Evolutionary conservation across 208 protist genomes (phyloP).

Genomic region (Leptomonas pyrrhocoris): DNA sequence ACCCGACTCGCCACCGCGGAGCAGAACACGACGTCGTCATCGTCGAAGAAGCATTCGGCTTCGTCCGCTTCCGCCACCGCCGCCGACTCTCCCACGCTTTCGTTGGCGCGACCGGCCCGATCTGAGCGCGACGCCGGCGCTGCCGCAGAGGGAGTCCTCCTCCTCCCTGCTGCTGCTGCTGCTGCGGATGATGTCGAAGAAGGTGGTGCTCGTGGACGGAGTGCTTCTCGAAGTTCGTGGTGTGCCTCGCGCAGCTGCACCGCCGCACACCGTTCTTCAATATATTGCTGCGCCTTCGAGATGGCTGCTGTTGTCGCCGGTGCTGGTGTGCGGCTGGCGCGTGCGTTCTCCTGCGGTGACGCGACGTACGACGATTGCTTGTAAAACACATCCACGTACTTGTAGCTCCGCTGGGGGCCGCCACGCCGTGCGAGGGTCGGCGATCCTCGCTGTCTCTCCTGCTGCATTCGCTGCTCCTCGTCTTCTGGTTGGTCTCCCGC

Average conservation of each 20-base stretch:
- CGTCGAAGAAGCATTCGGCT: conserved; percentile 22
- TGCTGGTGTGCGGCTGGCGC: not conserved
- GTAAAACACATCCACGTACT: conserved; percentile 29
- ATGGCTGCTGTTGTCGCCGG: not conserved
- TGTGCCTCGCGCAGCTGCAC: conserved; percentile 15
- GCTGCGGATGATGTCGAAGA: not conserved
- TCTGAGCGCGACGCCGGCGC: too few species aligned
- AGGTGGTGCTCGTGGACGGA: conserved; percentile 2
- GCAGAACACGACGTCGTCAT: conserved; percentile 4
- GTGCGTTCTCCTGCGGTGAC: not conserved
- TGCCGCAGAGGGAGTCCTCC: not conserved
- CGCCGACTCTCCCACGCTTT: not conserved
- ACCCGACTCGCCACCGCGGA: conserved; percentile 13
- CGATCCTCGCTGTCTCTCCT: too few species aligned
- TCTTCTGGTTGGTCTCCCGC: not conserved
- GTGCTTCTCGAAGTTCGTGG: conserved; percentile 11
- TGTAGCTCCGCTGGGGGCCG: conserved; percentile 6
- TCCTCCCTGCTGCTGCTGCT: not conserved
- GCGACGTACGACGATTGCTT: not conserved
- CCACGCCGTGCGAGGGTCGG: too few species aligned
- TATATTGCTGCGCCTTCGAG: not conserved
- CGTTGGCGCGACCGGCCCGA: too few species aligned
- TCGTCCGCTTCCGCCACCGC: not conserved
- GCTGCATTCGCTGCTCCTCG: too few species aligned
- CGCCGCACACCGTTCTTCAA: conserved; percentile 17